These are phyloP conservation scores for Nitzschia sp. DNA, from an alignment of 108 stramenopile genomes.

Conservation along the genomic window DNA sequence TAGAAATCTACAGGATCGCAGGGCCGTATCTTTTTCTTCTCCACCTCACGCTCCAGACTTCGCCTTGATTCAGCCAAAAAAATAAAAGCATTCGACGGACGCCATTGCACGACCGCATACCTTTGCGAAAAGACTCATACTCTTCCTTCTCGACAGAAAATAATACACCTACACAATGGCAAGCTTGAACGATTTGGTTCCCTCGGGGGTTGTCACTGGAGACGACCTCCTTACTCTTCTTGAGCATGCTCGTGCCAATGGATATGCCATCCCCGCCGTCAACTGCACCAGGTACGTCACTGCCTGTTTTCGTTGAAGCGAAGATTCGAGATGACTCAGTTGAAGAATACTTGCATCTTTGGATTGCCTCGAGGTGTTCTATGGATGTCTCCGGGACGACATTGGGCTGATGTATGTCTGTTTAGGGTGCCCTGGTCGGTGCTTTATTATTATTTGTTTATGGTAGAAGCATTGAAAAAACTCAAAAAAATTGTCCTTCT, in stretches of 20 bases:
- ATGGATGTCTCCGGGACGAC: no score
- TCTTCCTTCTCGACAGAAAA: neutral
- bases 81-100: neutral
- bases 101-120: neutral
- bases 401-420: no score
- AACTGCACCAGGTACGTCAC: slow-evolving; percentile 91
- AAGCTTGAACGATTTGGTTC: slow-evolving; percentile 54
- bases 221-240: slow-evolving; percentile 87
- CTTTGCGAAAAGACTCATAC: neutral
- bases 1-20: no score
- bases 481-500: neutral
- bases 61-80: no score
- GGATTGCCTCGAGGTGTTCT: neutral
- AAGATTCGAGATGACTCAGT: slow-evolving; percentile 1
- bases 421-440: no score
- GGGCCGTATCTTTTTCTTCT: no score
- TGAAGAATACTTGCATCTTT: no score
- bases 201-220: slow-evolving; percentile 70
- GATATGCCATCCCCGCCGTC: slow-evolving; percentile 93
- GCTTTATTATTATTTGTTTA: no score
- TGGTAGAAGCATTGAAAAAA: no score
- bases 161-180: slow-evolving; percentile 28
- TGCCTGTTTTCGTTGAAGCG: neutral
- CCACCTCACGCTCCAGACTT: no score
- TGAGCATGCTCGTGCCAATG: slow-evolving; percentile 85